These are phyloP conservation scores for Mycosphaerella sp. DNA, from an alignment of 2,329 filamentous ascomycete genomes.

Conservation along the genomic window DNA sequence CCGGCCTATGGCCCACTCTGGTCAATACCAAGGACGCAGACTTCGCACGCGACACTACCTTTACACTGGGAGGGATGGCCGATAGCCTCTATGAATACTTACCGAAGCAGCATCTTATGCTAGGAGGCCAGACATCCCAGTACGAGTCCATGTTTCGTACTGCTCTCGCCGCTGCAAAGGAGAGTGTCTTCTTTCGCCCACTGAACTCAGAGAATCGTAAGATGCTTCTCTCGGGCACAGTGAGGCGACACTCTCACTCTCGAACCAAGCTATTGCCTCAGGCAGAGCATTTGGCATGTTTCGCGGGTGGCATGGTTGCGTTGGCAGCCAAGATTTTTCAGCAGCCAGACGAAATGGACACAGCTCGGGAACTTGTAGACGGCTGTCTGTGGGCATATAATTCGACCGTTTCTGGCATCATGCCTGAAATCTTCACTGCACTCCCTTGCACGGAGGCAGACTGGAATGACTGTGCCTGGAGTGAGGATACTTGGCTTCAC, in stretches of 20 bases:
- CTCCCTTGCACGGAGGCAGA: slow-evolving; percentile 41
- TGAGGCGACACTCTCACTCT: slow-evolving; percentile 9
- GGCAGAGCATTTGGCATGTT: slow-evolving; percentile 52
- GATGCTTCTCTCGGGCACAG: slow-evolving; percentile 20
- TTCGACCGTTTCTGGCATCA: slow-evolving; percentile 52
- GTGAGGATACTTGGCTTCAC: slow-evolving; percentile 42
- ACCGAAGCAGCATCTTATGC: slow-evolving; percentile 27
- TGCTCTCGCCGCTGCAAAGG: slow-evolving; percentile 44
- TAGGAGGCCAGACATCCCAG: slow-evolving; percentile 31
- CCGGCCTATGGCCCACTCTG: slow-evolving; percentile 57
- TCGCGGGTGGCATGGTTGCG: slow-evolving; percentile 63
- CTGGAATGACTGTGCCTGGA: slow-evolving; percentile 24
- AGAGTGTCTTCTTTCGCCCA: slow-evolving; percentile 41
- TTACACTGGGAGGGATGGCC: slow-evolving; percentile 33
- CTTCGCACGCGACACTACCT: slow-evolving; percentile 29
- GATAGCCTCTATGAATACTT: slow-evolving; percentile 34
- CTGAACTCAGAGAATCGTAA: slow-evolving; percentile 38
- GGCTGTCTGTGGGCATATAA: slow-evolving; percentile 60
- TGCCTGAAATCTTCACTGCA: slow-evolving; percentile 54
- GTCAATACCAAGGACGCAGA: slow-evolving; percentile 42
- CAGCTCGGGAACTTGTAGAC: slow-evolving; percentile 54
- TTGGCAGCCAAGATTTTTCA: slow-evolving; percentile 56
- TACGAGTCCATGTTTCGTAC: slow-evolving; percentile 44
- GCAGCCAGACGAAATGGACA: slow-evolving; percentile 48
- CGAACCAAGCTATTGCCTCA: slow-evolving; percentile 15